phyloP scores from a whole-genome alignment of 2,329 filamentous ascomycete species.

The Penicillium sp. region DNA sequence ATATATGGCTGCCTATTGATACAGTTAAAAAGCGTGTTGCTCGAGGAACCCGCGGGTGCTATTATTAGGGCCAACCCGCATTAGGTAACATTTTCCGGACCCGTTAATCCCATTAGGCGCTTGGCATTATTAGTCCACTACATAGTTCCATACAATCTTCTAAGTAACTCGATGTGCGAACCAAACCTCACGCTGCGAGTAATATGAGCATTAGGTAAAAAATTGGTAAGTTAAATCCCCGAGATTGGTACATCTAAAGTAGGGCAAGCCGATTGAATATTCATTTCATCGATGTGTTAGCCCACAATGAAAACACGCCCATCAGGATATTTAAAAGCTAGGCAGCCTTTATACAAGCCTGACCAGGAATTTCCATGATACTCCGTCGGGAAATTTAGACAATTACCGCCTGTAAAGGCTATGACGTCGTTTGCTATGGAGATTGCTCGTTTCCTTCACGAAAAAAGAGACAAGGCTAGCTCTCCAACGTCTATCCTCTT shows the following conservation, averaged over 20 bases:
- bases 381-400: no score
- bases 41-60: constrained; percentile 1
- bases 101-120: not conserved
- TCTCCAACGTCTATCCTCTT: not conserved
- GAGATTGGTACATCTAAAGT: not conserved
- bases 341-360: not conserved
- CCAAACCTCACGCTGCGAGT: no score
- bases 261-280: not conserved
- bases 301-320: not conserved
- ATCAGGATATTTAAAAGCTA: not conserved
- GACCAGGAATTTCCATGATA: no score
- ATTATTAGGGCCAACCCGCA: not conserved
- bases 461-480: not conserved
- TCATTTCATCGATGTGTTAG: not conserved
- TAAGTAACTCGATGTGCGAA: no score
- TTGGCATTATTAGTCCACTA: no score
- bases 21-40: constrained; percentile 1
- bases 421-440: no score
- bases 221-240: no score
- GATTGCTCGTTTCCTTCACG: not conserved
- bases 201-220: no score
- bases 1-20: not conserved
- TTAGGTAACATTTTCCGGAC: not conserved
- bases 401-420: no score
- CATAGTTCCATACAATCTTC: no score